Conservation (phyloP, 352 stramenopile genomes). For the Pythium vanterpoolii region DNA sequence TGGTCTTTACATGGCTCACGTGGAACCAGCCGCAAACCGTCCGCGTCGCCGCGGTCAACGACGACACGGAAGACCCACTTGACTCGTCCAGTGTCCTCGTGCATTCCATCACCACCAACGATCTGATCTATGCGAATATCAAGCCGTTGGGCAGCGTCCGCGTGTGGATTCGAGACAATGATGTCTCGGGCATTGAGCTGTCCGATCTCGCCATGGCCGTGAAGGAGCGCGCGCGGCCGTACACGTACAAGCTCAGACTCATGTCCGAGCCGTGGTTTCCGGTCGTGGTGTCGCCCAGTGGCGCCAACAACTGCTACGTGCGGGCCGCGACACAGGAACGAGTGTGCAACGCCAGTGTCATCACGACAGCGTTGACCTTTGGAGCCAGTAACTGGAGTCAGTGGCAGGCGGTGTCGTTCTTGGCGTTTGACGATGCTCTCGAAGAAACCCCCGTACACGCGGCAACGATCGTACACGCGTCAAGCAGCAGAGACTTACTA, state of each 20-base stretch:
- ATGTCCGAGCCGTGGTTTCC: conserved; percentile 64
- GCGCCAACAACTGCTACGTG: conserved; percentile 48
- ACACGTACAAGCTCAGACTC: conserved; percentile 47
- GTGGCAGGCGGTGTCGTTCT: conserved; percentile 54
- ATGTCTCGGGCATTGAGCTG: conserved; percentile 55
- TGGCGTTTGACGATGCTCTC: conserved; percentile 61
- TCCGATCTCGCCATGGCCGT: conserved; percentile 36
- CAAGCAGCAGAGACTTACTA: conserved; percentile 41
- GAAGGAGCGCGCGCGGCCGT: conserved; percentile 32
- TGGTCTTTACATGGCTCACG: conserved; percentile 66
- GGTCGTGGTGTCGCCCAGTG: conserved; percentile 46
- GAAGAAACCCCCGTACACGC: conserved; percentile 49
- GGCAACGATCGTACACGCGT: conserved; percentile 46
- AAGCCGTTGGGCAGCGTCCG: conserved; percentile 38
- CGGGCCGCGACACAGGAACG: conserved; percentile 23
- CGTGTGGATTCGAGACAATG: conserved; percentile 61
- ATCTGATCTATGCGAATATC: conserved; percentile 59
- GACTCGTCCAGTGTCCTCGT: conserved; percentile 48
- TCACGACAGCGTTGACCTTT: conserved; percentile 50
- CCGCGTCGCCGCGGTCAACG: conserved; percentile 51
- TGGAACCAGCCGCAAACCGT: conserved; percentile 65
- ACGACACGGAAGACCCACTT: conserved; percentile 45
- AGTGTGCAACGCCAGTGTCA: conserved; percentile 59
- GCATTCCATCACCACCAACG: conserved; percentile 56
- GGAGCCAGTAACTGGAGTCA: conserved; percentile 54